Conservation (phyloP, 108 stramenopile species). For the Cyclotella kingstonii region DNA sequence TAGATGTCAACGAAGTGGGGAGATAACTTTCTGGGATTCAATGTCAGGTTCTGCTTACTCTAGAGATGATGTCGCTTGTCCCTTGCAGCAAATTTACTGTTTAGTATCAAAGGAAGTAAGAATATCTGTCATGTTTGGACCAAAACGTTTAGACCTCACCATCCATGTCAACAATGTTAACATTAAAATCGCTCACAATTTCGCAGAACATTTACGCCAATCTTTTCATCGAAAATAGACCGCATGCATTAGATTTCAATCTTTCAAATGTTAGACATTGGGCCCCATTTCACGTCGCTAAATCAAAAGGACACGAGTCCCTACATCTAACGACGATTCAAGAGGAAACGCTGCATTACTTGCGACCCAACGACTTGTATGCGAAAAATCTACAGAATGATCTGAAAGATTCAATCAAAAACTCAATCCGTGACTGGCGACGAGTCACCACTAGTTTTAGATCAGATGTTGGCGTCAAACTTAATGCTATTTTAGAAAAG, state of each 20-base stretch:
- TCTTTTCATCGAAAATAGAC: constrained; percentile 9
- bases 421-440: constrained; percentile 41
- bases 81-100: constrained; percentile 56
- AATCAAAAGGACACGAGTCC: not conserved
- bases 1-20: constrained; percentile 13
- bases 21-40: constrained; percentile 60
- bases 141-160: not conserved
- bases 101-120: constrained; percentile 44
- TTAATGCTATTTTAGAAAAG: constrained; percentile 28
- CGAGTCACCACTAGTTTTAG: constrained; percentile 38
- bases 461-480: constrained; percentile 28
- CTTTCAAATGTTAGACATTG: constrained; percentile 28
- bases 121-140: not conserved
- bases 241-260: constrained; percentile 26
- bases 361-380: constrained; percentile 12
- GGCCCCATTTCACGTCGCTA: constrained; percentile 29
- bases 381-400: constrained; percentile 39
- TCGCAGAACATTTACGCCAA: constrained; percentile 39
- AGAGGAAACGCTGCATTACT: constrained; percentile 23
- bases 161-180: not conserved
- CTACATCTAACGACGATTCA: constrained; percentile 14
- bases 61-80: constrained; percentile 44
- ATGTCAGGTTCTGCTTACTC: constrained; percentile 54
- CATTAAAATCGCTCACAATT: not conserved
- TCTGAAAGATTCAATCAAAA: constrained; percentile 37